Conservation (phyloP, 2,329 filamentous ascomycete species). For the Furcasterigmium sp. region DNA sequence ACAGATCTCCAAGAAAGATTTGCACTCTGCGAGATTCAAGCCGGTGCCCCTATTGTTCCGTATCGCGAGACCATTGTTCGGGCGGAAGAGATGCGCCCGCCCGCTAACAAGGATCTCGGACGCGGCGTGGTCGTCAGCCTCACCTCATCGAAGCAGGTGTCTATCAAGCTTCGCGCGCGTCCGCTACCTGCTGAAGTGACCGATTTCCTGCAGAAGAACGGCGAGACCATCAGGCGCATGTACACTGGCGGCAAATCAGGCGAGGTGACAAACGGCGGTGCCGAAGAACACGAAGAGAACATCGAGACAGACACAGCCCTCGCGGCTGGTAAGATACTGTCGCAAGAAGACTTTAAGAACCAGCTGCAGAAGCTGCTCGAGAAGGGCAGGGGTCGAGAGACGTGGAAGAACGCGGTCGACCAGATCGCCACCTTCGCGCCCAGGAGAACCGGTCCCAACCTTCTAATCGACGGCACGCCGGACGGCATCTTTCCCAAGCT, state of each 20-base stretch:
- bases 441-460: conserved; percentile 76
- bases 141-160: conserved; percentile 83
- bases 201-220: conserved; percentile 79
- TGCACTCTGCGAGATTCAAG: conserved; percentile 90
- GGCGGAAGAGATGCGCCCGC: conserved; percentile 86
- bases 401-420: conserved; percentile 72
- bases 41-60: conserved; percentile 89
- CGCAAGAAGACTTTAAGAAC: conserved; percentile 69
- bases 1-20: conserved; percentile 92
- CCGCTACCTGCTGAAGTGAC: conserved; percentile 76
- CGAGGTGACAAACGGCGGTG: conserved; percentile 27
- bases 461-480: conserved; percentile 79
- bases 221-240: conserved; percentile 70
- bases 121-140: conserved; percentile 71
- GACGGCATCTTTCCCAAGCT: conserved; percentile 68
- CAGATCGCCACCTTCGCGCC: conserved; percentile 90
- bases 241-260: conserved; percentile 64
- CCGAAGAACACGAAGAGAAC: conserved; percentile 28
- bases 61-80: conserved; percentile 89
- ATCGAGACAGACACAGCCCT: conserved; percentile 42
- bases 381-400: conserved; percentile 53
- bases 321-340: conserved; percentile 58
- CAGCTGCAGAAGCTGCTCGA: conserved; percentile 67
- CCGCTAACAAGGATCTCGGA: conserved; percentile 78
- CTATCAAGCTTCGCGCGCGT: conserved; percentile 67